Conservation (phyloP, 345 rosid species). For the Eucalyptus erythrocorys region DNA sequence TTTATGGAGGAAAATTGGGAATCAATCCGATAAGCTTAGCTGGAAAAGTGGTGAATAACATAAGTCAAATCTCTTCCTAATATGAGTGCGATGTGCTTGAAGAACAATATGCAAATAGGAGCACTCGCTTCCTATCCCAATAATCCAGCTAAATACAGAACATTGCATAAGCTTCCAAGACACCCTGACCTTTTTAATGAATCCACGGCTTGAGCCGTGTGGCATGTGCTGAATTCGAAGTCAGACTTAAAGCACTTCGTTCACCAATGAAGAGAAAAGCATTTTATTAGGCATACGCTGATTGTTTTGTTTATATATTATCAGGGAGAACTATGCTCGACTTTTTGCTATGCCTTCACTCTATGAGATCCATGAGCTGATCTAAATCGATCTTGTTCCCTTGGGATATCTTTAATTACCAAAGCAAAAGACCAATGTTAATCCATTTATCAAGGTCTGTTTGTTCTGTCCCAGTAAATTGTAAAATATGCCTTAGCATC, state of each 20-base stretch:
- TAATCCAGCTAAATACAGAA: background rate
- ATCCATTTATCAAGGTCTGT: background rate
- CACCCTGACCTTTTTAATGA: background rate
- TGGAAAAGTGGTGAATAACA: background rate
- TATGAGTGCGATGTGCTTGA: background rate
- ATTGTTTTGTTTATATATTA: background rate
- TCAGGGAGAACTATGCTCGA: background rate
- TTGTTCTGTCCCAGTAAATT: background rate
- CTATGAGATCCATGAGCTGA: background rate
- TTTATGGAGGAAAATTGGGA: background rate
- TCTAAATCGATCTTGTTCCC: background rate
- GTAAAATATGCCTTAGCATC: background rate
- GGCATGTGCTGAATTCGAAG: background rate
- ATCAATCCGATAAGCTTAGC: background rate
- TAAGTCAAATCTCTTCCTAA: background rate
- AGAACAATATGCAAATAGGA: background rate
- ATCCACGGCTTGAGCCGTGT: background rate
- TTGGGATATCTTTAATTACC: background rate
- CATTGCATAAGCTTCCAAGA: background rate
- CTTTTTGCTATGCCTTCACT: background rate
- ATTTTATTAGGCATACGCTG: background rate
- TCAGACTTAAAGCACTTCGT: background rate
- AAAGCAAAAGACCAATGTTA: background rate
- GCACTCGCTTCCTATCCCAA: background rate
- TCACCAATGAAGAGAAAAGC: background rate